These are phyloP conservation scores for Melampsora americana DNA, from an alignment of 1,284 basidiomycete genomes.

Conservation along the genomic window DNA sequence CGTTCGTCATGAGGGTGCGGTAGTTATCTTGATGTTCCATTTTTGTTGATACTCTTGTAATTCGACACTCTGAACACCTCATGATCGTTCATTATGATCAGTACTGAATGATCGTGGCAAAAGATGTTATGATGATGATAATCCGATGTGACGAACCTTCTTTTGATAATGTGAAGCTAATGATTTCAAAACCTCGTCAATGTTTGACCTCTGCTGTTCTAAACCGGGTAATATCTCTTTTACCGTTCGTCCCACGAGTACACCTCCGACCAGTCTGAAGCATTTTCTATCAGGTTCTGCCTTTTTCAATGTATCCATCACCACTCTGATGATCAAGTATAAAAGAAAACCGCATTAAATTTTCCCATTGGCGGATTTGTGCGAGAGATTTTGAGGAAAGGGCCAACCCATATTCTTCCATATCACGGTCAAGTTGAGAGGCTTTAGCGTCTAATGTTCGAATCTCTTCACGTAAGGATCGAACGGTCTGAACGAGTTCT, in stretches of 20 bases:
- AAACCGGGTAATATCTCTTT: slow-evolving; percentile 88
- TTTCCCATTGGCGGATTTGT: neutral
- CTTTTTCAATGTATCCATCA: slow-evolving; percentile 79
- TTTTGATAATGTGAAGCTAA: slow-evolving; percentile 37
- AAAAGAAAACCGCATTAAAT: neutral
- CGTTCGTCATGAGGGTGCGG: slow-evolving; percentile 12
- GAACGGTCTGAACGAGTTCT: slow-evolving; percentile 44
- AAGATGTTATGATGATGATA: neutral
- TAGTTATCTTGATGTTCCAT: slow-evolving; percentile 40
- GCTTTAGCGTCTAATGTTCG: slow-evolving; percentile 63
- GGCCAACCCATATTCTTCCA: slow-evolving; percentile 73
- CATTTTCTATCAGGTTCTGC: slow-evolving; percentile 84
- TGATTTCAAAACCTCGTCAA: slow-evolving; percentile 55
- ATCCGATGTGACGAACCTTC: slow-evolving; percentile 5
- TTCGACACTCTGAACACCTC: slow-evolving; percentile 9
- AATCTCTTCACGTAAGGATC: slow-evolving; percentile 41
- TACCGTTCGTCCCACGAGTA: slow-evolving; percentile 92
- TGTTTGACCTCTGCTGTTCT: slow-evolving; percentile 77
- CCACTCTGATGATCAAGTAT: slow-evolving; percentile 63
- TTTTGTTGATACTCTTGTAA: slow-evolving; percentile 42
- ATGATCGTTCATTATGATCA: neutral
- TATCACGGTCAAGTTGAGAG: slow-evolving; percentile 84
- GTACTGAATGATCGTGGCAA: neutral
- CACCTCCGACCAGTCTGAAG: slow-evolving; percentile 92
- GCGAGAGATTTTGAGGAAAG: slow-evolving; percentile 6